Percentiles rank a stretch among this genome's conserved stretches.
Evolutionary conservation across 805 yeast species (phyloP).

Genomic region (Tetrapisispora fleetii): DNA sequence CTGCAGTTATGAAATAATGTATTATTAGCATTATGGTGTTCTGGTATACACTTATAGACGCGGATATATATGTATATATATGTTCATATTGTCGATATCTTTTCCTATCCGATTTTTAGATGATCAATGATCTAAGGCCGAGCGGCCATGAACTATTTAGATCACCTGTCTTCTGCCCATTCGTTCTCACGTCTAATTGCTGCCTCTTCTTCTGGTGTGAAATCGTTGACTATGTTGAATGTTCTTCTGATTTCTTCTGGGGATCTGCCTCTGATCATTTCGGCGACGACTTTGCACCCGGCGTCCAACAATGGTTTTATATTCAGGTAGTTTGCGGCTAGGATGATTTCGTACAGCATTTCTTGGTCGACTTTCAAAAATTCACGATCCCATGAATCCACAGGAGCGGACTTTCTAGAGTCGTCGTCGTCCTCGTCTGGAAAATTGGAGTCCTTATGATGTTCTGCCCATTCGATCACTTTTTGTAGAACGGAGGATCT

Average conservation of each 20-base stretch:
- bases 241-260: slow-evolving; percentile 76
- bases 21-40: too few relatives aligned
- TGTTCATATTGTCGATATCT: neutral
- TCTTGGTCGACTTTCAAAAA: slow-evolving; percentile 90
- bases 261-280: slow-evolving; percentile 70
- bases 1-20: too few relatives aligned
- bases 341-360: slow-evolving; percentile 70
- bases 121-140: too few relatives aligned
- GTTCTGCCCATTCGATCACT: slow-evolving; percentile 94
- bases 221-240: slow-evolving; percentile 72
- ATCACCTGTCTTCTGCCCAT: slow-evolving; percentile 78
- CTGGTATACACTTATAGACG: neutral
- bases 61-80: neutral
- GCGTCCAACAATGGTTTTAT: slow-evolving; percentile 67
- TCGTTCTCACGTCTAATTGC: slow-evolving; percentile 81
- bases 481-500: slow-evolving; percentile 78
- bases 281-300: slow-evolving; percentile 75
- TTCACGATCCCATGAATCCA: slow-evolving; percentile 92
- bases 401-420: slow-evolving; percentile 78
- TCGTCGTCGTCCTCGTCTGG: slow-evolving; percentile 80
- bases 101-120: too few relatives aligned
- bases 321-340: slow-evolving; percentile 73
- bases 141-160: neutral
- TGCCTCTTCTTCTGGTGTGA: slow-evolving; percentile 80
- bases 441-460: slow-evolving; percentile 72